These are phyloP conservation scores for Xylariaceae sp. DNA, from an alignment of 2,329 filamentous ascomycete species.

Conservation along the genomic window DNA sequence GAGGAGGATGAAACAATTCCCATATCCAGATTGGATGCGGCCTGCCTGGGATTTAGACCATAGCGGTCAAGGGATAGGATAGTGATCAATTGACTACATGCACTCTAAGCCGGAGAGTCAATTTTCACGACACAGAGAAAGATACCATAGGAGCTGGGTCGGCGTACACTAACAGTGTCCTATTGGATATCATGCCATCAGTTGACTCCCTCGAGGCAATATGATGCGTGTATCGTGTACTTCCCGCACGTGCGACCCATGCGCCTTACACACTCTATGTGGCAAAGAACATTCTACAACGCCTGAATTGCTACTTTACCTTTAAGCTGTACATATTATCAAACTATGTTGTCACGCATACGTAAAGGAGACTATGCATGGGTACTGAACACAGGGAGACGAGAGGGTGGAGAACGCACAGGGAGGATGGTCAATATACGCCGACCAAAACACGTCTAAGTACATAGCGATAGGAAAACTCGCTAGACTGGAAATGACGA, in stretches of 20 bases:
- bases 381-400: background rate
- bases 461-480: too few relatives aligned
- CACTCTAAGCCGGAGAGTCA: background rate
- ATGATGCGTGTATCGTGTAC: background rate
- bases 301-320: background rate
- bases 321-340: background rate
- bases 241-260: background rate
- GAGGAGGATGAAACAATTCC: background rate
- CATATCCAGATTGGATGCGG: background rate
- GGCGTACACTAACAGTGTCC: background rate
- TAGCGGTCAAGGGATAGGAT: background rate
- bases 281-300: background rate
- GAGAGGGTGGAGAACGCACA: background rate
- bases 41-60: background rate
- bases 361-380: background rate
- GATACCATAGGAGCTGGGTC: background rate
- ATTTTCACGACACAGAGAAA: background rate
- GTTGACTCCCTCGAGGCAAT: background rate
- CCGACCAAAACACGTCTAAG: too few relatives aligned
- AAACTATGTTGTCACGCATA: background rate
- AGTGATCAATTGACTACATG: background rate
- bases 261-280: background rate
- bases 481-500: too few relatives aligned
- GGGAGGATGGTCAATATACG: too few relatives aligned
- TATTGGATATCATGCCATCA: background rate